Percentiles rank a stretch among this genome's conserved stretches.
Conservation (phyloP, 495 filamentous ascomycete genomes). For the Oleoguttula mirabilis region DNA sequence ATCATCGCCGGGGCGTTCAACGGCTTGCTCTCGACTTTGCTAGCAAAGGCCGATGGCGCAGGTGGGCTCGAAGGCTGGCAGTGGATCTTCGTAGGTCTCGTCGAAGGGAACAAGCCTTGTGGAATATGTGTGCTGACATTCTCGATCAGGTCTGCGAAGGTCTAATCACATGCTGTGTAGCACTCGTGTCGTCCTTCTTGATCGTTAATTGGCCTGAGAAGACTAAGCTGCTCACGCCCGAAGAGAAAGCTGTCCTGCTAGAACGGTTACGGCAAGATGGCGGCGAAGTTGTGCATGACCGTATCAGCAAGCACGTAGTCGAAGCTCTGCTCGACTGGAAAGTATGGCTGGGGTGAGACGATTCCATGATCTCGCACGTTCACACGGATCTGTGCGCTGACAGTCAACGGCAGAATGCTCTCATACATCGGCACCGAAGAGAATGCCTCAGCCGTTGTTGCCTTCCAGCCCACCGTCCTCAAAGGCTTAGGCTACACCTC, state of each 20-base stretch:
- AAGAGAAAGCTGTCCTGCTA: slow-evolving; percentile 1
- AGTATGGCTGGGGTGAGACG: slow-evolving; percentile 20
- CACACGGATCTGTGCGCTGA: too few relatives aligned
- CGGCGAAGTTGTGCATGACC: slow-evolving; percentile 6
- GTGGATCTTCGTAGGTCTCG: not conserved
- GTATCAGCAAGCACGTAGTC: slow-evolving; percentile 1
- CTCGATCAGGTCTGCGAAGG: slow-evolving; percentile 1
- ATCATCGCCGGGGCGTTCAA: slow-evolving; percentile 12
- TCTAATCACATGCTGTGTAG: not conserved
- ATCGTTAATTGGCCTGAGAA: slow-evolving; percentile 5
- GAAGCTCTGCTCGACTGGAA: slow-evolving; percentile 19
- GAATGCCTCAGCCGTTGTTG: slow-evolving; percentile 6
- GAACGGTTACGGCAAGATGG: slow-evolving; percentile 14
- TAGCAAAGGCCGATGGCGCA: slow-evolving; percentile 3
- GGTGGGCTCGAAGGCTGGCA: slow-evolving; percentile 3
- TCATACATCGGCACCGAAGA: slow-evolving; percentile 18
- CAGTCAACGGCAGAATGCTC: slow-evolving; percentile 4
- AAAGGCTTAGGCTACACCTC: slow-evolving; percentile 9
- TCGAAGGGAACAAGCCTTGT: not conserved
- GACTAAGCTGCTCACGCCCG: not conserved
- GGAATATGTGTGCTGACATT: not conserved
- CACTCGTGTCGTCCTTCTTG: not conserved
- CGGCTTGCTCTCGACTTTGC: not conserved
- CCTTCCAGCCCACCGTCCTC: slow-evolving; percentile 14
- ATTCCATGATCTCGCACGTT: too few relatives aligned